Conservation (phyloP, 768 basidiomycete species). For the Crassisporium funariophilum region DNA sequence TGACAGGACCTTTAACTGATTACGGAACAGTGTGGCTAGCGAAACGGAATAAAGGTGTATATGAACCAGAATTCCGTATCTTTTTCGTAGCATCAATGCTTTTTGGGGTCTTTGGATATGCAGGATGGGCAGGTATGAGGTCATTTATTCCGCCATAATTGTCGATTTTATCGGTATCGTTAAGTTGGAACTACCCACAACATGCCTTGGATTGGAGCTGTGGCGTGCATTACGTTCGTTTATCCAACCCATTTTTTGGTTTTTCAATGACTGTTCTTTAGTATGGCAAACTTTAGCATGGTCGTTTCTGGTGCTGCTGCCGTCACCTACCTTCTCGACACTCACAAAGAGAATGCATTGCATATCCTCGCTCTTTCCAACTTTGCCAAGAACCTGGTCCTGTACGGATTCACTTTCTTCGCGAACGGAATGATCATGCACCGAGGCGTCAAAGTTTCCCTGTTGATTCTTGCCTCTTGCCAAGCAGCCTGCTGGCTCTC, state of each 20-base stretch:
- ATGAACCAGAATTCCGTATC: conserved; percentile 49
- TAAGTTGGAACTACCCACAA: conserved; percentile 38
- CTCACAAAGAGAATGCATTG: conserved; percentile 42
- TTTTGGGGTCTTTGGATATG: conserved; percentile 46
- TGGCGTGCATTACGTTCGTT: conserved; percentile 37
- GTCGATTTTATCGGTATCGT: background rate
- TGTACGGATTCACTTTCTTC: conserved; percentile 48
- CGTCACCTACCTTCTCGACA: conserved; percentile 48
- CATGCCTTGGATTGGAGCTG: conserved; percentile 49
- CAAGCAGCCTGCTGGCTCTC: conserved; percentile 43
- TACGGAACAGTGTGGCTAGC: conserved; percentile 45
- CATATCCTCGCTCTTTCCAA: conserved; percentile 44
- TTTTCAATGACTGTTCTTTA: conserved; percentile 12
- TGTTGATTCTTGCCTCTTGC: conserved; percentile 41
- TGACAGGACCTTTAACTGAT: conserved; percentile 43
- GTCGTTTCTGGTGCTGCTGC: conserved; percentile 43
- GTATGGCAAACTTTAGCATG: conserved; percentile 47
- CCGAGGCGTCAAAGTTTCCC: conserved; percentile 39
- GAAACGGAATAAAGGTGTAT: conserved; percentile 44
- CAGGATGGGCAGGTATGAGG: conserved; percentile 41
- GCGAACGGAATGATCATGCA: conserved; percentile 41
- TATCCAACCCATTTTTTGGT: background rate
- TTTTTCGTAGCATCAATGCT: conserved; percentile 44
- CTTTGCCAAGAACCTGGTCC: conserved; percentile 46
- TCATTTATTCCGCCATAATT: background rate